Percentiles rank a stretch among this genome's conserved stretches.
Conservation (phyloP, 306 rosid genomes). For the Lathyrus aphaca region DNA sequence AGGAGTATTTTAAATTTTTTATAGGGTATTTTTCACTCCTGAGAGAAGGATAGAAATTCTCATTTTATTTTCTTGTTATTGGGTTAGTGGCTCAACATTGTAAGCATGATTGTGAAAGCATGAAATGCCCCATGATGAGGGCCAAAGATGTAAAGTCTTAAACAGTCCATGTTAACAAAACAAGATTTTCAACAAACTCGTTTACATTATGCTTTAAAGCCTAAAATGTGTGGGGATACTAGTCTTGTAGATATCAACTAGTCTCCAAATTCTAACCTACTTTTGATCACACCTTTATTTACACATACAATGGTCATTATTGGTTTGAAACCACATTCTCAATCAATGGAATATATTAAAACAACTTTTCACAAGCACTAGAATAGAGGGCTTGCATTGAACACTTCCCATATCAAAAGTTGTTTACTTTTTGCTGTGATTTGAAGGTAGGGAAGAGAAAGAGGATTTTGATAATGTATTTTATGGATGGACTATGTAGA, state of each 20-base stretch:
- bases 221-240: constrained; percentile 12
- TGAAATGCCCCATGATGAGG: background rate
- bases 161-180: constrained; percentile 23
- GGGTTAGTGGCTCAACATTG: background rate
- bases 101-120: background rate
- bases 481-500: constrained; percentile 35
- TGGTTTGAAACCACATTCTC: constrained; percentile 26
- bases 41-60: no score
- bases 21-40: no score
- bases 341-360: constrained; percentile 20
- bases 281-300: constrained; percentile 27
- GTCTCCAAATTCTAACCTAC: constrained; percentile 31
- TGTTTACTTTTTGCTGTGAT: constrained; percentile 36
- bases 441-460: constrained; percentile 28
- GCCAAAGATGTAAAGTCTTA: constrained; percentile 12
- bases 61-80: background rate
- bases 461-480: constrained; percentile 3
- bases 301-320: constrained; percentile 30
- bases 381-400: constrained; percentile 28
- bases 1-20: no score
- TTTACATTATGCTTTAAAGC: constrained; percentile 16
- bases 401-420: constrained; percentile 37
- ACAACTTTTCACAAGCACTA: constrained; percentile 38
- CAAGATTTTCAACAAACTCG: constrained; percentile 24
- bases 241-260: constrained; percentile 22